Evolutionary conservation across 1,284 basidiomycete species (phyloP), one percentile per base, ranked within the genome.

Genomic region (Leccinum fallax): DNA sequence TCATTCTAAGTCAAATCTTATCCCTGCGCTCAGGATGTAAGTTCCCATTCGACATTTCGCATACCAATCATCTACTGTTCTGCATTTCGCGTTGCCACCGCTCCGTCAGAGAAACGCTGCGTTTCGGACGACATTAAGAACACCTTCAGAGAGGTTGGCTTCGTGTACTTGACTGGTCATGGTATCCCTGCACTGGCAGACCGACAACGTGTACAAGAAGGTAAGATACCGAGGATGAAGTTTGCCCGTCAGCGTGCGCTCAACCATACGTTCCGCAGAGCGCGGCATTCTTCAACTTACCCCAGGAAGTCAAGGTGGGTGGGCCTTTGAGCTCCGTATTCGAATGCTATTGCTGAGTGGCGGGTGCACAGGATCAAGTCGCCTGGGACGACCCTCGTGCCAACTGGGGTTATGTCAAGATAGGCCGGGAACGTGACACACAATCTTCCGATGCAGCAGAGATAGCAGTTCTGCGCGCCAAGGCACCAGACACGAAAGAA

Each of bases 31-130:
- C 62, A 74, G 75, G 69, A 71, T 32, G 67, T 65, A 38, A 69
- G 63, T 5, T 66, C 71, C 19, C 66, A 73, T 56, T 69, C 71
- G 19, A 67, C 73, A 19, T 84, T 84, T 68, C 75, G 74, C 38
- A 92, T 94, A 62, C 93, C 93, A 21, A 78, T 93, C 13, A 85
- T 94, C 69, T 85, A 93, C 78, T 93, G 94, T 67, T 80, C 83
- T 66, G 85, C 83, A 62, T 93, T 88, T 73, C 80, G 83, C 59
- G 67, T 77, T 38, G 80, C 85, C 2, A 72, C 77, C 2, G 81
- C 85, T 0, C 61, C 72, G 0, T 76, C 79, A 13, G 87, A 90
- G 70, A 90, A 85, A 74, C 82, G 83, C 63, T 70, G 78, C 13
- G 85, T 87, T 0, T 90, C 92, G 2, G 78, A 85, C 54, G 83